Percentiles rank a stretch among this genome's conserved stretches.
Conservation (phyloP, 2,329 filamentous ascomycete species). For the Colletotrichum caudatum region DNA sequence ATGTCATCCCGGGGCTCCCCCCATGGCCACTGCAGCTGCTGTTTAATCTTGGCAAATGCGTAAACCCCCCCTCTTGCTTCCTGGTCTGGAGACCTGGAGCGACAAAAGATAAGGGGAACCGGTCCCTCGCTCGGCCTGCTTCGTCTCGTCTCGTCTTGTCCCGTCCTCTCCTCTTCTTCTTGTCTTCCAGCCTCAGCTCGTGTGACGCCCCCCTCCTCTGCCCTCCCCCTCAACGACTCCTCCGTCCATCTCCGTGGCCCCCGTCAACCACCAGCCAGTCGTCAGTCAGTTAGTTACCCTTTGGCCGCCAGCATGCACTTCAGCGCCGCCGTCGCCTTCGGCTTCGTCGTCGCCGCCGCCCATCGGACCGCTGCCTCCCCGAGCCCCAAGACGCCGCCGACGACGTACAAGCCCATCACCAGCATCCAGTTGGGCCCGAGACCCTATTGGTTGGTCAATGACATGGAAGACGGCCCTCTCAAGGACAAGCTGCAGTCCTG, state of each 20-base stretch:
- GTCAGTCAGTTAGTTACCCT: background rate
- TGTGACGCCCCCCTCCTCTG: background rate
- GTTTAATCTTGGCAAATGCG: constrained; percentile 18
- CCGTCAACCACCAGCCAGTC: constrained; percentile 2
- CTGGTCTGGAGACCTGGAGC: background rate
- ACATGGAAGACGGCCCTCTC: constrained; percentile 70
- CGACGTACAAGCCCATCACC: constrained; percentile 52
- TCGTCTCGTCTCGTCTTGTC: background rate
- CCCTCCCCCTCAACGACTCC: background rate
- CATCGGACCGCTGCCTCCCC: constrained; percentile 36
- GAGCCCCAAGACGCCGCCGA: constrained; percentile 29
- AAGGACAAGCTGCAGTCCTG: constrained; percentile 71
- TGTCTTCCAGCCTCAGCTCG: constrained; percentile 5
- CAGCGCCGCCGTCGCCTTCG: constrained; percentile 47
- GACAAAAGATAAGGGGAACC: constrained; percentile 25
- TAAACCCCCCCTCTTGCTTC: background rate
- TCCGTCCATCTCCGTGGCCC: constrained; percentile 8
- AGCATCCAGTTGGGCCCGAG: constrained; percentile 71
- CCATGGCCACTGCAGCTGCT: background rate
- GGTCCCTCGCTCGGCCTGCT: background rate
- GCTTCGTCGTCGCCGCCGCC: constrained; percentile 45
- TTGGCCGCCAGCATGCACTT: constrained; percentile 49
- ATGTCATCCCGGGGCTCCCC: constrained; percentile 5
- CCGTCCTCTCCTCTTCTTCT: background rate
- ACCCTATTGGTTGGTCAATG: constrained; percentile 72